Base-by-base conservation (phyloP, 306 rosid genomes). In the Comarum palustre region DNA sequence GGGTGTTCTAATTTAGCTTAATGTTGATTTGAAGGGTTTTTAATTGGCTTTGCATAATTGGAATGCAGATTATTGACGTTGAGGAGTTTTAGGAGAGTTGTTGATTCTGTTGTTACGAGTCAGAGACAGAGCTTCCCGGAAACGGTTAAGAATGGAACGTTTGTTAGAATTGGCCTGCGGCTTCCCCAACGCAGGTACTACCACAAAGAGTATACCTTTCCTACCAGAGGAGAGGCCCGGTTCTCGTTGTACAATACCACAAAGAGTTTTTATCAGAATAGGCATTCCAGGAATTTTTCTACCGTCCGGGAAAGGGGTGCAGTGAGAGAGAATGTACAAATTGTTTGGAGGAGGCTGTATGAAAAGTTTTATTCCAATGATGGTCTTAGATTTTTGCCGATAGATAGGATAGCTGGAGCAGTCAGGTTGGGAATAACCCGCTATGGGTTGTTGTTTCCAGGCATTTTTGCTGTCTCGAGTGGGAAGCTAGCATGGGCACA, bases 401-500 rank as follows among this genome's bases (percentile, higher is more conserved):
- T 91, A 86, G 86, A 80, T 74, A 86, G 69, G 83, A 84, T 91
- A 72, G 89, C 97, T 76, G 96, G 86, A 82, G 97, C 99, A 2
- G 87, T 94, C 81, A 89, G 90, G 83, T 81, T 91, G 87, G 94
- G 96, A 66, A 61, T 88, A 78, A 62, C 86, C 57, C 96, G 91
- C 69, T 89, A 96, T 69, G 88, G 84, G 75, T 65, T 88, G 76
- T 59, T 91, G 68, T 88, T 94, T 79, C 98, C 98, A 46, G 89
- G 96, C 75, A 61, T 91, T 81, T 89, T 94, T 75, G 96, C 99
- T 4, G 66, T 88, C 77, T 65, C 89, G 16, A 85, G 85, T 61
- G 97, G 99, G 64, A 89, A 94, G 83, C 71, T 88, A 83, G 96
- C 96, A 76, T 88, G 87, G 81, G 88, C 89, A 65, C 96, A 88